Percentiles rank a stretch among this genome's conserved stretches.
Evolutionary conservation across 768 basidiomycete species (phyloP).

Genomic region (Mycena vitilis): DNA sequence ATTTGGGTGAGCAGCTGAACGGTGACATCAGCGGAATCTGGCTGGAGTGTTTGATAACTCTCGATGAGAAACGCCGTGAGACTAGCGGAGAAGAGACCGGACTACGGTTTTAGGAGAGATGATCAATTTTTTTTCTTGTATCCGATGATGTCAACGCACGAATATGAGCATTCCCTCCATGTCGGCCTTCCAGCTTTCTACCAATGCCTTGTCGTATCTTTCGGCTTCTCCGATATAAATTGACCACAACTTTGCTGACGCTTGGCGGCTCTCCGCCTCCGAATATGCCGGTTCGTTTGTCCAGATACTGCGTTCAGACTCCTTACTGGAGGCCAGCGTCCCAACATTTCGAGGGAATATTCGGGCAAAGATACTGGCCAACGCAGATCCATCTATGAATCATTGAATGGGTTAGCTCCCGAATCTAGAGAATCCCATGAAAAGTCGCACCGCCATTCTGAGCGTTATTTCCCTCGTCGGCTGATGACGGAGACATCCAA

Average conservation of each 20-base stretch:
- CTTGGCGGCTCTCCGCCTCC: neutral
- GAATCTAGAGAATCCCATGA: too few species aligned
- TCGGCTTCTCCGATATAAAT: constrained; percentile 4
- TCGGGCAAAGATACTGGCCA: too few species aligned
- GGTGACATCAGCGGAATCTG: neutral
- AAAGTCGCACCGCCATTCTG: too few species aligned
- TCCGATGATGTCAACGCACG: neutral
- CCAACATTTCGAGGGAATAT: too few species aligned
- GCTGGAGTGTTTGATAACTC: constrained; percentile 8
- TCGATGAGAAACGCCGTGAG: constrained; percentile 11
- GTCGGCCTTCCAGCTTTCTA: constrained; percentile 14
- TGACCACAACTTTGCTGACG: constrained; percentile 5
- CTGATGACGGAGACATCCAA: neutral
- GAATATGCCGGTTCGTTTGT: neutral
- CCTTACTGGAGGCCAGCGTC: too few species aligned
- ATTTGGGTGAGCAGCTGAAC: neutral
- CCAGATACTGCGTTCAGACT: neutral
- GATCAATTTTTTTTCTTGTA: too few species aligned
- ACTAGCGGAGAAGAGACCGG: constrained; percentile 13
- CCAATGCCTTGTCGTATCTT: neutral
- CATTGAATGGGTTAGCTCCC: too few species aligned
- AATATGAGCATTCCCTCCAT: constrained; percentile 9
- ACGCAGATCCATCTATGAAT: too few species aligned
- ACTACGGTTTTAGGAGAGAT: neutral
- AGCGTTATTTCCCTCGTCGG: neutral